Conservation (phyloP, 2,329 filamentous ascomycete genomes). For the Pseudopithomyces chartarum region DNA sequence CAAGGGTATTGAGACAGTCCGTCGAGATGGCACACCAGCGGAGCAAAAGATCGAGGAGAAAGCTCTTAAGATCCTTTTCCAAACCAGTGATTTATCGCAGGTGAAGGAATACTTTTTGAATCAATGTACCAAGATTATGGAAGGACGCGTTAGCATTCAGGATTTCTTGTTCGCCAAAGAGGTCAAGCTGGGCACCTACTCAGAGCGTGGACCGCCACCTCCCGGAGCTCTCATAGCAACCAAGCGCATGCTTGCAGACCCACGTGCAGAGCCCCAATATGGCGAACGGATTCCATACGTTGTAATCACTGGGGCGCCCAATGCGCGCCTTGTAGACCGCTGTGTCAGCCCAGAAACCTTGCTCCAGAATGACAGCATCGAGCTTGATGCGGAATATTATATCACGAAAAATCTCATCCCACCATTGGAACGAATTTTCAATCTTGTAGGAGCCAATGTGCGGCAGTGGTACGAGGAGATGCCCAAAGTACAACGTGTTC, state of each 20-base stretch:
- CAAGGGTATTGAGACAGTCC: conserved; percentile 97
- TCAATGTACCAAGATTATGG: conserved; percentile 93
- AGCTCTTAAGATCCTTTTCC: conserved; percentile 84
- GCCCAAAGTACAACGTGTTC: conserved; percentile 83
- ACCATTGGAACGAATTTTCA: conserved; percentile 94
- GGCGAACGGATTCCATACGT: conserved; percentile 96
- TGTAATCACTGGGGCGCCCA: conserved; percentile 85
- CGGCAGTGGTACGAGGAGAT: conserved; percentile 94
- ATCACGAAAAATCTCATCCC: conserved; percentile 95
- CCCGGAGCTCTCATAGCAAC: conserved; percentile 89
- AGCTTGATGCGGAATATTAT: conserved; percentile 94
- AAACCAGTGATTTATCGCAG: conserved; percentile 84
- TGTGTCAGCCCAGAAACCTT: conserved; percentile 87
- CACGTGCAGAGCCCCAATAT: conserved; percentile 87
- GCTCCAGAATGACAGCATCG: conserved; percentile 74
- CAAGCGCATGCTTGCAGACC: conserved; percentile 83
- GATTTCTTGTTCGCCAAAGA: conserved; percentile 96
- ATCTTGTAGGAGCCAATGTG: conserved; percentile 90
- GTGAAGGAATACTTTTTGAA: conserved; percentile 89
- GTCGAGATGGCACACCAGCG: conserved; percentile 90
- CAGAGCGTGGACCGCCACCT: conserved; percentile 76
- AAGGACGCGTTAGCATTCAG: conserved; percentile 82
- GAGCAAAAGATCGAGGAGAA: conserved; percentile 98
- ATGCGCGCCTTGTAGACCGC: conserved; percentile 82
- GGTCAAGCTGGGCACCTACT: conserved; percentile 88